Evolutionary conservation across 148 eudicot genomes (phyloP), one percentile per base, ranked within the genome.

Genomic region (Vaccinium vitisidaea): DNA sequence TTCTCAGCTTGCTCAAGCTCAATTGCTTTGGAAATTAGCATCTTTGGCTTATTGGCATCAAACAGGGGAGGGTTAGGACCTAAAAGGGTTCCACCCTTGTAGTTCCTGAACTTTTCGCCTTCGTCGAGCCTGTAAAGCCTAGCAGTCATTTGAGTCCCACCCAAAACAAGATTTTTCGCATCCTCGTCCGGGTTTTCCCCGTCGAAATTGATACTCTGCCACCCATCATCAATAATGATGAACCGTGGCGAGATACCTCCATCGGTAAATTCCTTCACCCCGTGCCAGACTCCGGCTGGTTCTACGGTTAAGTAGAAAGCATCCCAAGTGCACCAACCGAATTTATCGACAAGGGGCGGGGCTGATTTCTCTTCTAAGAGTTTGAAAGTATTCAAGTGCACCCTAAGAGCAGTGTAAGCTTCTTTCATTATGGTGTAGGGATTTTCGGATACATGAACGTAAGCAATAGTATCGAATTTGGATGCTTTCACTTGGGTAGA

Each of bases 301-400:
- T 93, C 94, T 0, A 93, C 94, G 1, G 90, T 79, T 39, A 93
- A 81, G 82, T 92, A 93, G 84, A 93, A 92, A 0, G 95, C 91
- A 88, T 93, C 94, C 95, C 95, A 93, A 67, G 95, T 93, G 78
- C 94, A 93, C 94, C 95, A 93, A 49, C 95, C 95, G 83, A 93
- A 93, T 52, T 86, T 93, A 25, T 92, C 87, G 80, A 88, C 81
- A 1, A 92, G 58, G 0, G 84, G 58, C 15, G 95, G 95, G 10
- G 84, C 82, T n/a, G 87, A 50, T 83, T 93, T 93, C 85, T 93
- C 95, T 81, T 93, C 94, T 36, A 93, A 54, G 63, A 93, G 91
- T 82, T 82, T 89, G 83, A 93, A 92, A 27, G 96, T 93, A 82
- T 88, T 84, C 43, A 93, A 89, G 54, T 93, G 92, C 19, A 91